phyloP scores from a whole-genome alignment of 192 early-diverging fungal species.

The Kappamyces sp. region DNA sequence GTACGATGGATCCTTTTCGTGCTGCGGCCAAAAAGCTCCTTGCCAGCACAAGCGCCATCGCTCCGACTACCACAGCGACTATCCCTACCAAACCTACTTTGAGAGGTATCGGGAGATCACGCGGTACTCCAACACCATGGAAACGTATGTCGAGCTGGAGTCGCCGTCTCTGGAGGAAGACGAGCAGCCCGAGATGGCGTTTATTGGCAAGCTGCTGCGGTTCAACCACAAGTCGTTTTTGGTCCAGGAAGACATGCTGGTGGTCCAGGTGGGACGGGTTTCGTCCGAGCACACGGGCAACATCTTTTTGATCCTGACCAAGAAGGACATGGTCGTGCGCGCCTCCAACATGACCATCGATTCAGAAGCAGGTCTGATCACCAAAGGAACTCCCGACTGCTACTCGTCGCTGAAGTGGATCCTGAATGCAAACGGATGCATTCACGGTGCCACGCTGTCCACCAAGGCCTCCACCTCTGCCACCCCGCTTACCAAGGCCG shows the following conservation, averaged over 20 bases:
- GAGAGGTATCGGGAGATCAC: conserved; percentile 14
- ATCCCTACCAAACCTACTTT: conserved; percentile 13
- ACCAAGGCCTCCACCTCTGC: conserved; percentile 27
- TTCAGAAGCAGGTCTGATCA: conserved; percentile 24
- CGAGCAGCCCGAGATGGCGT: conserved; percentile 19
- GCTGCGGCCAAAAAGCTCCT: conserved; percentile 8
- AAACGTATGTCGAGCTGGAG: conserved; percentile 21
- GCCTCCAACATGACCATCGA: conserved; percentile 17
- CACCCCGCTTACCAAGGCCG: conserved; percentile 14
- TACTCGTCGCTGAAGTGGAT: conserved; percentile 41
- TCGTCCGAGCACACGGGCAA: conserved; percentile 22
- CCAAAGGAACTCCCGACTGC: conserved; percentile 2
- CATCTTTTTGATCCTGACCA: conserved; percentile 16
- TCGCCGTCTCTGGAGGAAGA: conserved; percentile 26
- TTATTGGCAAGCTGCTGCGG: conserved; percentile 29
- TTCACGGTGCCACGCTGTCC: conserved; percentile 29
- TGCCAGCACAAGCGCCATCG: conserved; percentile 15
- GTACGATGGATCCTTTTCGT: background rate
- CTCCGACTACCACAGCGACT: conserved; percentile 14
- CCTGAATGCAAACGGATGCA: conserved; percentile 21
- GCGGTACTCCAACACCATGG: conserved; percentile 30
- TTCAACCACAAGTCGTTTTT: conserved; percentile 22
- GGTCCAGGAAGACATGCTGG: conserved; percentile 29
- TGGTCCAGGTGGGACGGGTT: conserved; percentile 35
- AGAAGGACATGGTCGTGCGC: too few relatives aligned